Conservation (phyloP, 2,329 filamentous ascomycete species). For the Hypoxylon sp. region DNA sequence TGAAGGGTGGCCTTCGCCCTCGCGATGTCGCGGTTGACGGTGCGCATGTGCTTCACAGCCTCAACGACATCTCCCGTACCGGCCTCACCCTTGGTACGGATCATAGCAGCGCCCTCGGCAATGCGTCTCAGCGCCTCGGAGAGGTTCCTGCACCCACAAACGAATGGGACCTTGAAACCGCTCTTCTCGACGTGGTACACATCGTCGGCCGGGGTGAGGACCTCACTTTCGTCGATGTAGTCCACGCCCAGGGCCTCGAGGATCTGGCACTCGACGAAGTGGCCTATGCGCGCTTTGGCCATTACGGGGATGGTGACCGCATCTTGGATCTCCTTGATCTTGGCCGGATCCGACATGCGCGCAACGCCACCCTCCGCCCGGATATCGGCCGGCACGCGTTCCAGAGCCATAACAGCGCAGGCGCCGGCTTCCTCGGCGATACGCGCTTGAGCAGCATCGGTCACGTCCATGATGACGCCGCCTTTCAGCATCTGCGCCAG, state of each 20-base stretch:
- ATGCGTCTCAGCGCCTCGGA: slow-evolving; percentile 93
- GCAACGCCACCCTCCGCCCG: slow-evolving; percentile 91
- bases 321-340: slow-evolving; percentile 96
- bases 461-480: slow-evolving; percentile 99
- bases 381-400: slow-evolving; percentile 97
- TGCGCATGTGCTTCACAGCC: slow-evolving; percentile 95
- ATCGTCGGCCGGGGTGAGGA: slow-evolving; percentile 93
- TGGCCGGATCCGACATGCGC: slow-evolving; percentile 93
- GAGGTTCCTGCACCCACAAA: slow-evolving; percentile 94
- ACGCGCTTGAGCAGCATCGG: slow-evolving; percentile 91
- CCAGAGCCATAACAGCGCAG: slow-evolving; percentile 97
- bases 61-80: slow-evolving; percentile 97
- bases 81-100: slow-evolving; percentile 97
- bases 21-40: slow-evolving; percentile 85
- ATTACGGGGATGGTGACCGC: slow-evolving; percentile 98
- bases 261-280: slow-evolving; percentile 99
- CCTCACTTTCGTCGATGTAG: slow-evolving; percentile 98
- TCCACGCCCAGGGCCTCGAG: slow-evolving; percentile 94
- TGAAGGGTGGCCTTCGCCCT: slow-evolving; percentile 80
- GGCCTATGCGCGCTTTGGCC: slow-evolving; percentile 97
- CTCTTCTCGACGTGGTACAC: slow-evolving; percentile 92
- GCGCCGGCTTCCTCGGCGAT: slow-evolving; percentile 98
- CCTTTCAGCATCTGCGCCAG: slow-evolving; percentile 98
- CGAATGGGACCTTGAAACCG: slow-evolving; percentile 86
- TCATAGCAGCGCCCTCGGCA: slow-evolving; percentile 96